Evolutionary conservation across 257 asterid species (phyloP).

Genomic region (Mitragyna speciosa): DNA sequence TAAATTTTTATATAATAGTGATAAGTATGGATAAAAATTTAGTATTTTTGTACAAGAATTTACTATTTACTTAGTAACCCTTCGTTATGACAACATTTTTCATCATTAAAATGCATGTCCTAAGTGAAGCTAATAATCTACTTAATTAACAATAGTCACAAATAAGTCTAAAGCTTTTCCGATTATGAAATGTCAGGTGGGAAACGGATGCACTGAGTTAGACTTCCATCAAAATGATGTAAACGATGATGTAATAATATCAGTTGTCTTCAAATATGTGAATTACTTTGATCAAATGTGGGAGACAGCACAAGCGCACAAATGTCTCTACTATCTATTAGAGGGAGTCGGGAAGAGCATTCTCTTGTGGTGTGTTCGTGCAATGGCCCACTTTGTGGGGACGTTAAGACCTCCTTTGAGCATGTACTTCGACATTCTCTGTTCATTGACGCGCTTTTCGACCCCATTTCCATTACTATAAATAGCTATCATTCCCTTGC

Average conservation of each 20-base stretch:
- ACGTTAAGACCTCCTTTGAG: constrained; percentile 28
- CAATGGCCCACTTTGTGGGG: constrained; percentile 67
- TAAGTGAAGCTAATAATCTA: neutral
- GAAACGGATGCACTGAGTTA: constrained; percentile 16
- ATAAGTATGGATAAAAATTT: too few species aligned
- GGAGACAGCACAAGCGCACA: constrained; percentile 72
- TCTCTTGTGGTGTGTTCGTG: constrained; percentile 35
- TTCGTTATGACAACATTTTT: too few species aligned
- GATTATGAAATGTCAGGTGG: constrained; percentile 12
- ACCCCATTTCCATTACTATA: constrained; percentile 36
- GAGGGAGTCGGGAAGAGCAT: constrained; percentile 2
- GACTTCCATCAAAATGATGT: constrained; percentile 14
- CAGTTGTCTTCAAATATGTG: neutral
- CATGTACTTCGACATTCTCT: constrained; percentile 22
- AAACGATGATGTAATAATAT: neutral
- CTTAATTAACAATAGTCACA: neutral
- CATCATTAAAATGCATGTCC: neutral
- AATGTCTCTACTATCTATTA: constrained; percentile 8
- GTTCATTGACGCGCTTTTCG: constrained; percentile 37
- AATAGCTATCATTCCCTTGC: constrained; percentile 38
- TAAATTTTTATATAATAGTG: too few species aligned
- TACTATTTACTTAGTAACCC: too few species aligned
- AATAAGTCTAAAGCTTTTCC: neutral
- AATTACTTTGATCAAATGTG: constrained; percentile 39
- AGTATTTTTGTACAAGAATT: too few species aligned